Base-by-base conservation (phyloP, 2,329 filamentous ascomycete genomes). In the Fusarium beomiforme region DNA sequence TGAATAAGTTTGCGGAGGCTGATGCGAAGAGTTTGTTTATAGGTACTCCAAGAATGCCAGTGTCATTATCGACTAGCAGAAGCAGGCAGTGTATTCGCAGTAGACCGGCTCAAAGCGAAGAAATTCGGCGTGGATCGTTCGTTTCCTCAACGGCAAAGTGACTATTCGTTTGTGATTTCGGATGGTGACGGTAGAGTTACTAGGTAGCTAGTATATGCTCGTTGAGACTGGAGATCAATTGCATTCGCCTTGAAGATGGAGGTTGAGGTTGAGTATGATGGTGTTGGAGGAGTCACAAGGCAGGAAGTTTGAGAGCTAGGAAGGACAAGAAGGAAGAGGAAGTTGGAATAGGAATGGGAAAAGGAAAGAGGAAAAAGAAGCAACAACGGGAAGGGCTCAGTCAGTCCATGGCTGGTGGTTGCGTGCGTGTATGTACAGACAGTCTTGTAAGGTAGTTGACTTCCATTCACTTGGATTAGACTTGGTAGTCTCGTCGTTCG, bases 321-420 rank as follows among this genome's bases (percentile, higher is more conserved):
- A 68, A 57, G 58, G 59, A 68, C 63, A 55, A 56, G 49, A 70
- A 63, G 49, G 37, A 23, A 33, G 33, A 64, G 36, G 34, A 64
- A 34, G 37, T 37, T n/a, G 21, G 12, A 50, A 24, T 9, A 34
- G 21, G 6, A 51, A 51, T 12, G 21, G n/a, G 57, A 56, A 51
- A 64, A 72, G 63, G 34, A 59, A 57, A 61, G 50, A 67, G 44
- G 58, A 60, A 68, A 69, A 69, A 72, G 64, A 74, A 76, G 70
- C 67, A 67, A 66, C 63, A 70, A 69, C 64, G 63, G 54, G 55
- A 67, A 57, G 56, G 63, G 50, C 39, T 67, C 70, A 71, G 72
- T 74, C 72, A 76, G 70, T 76, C 74, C 75, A 76, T 76, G 76
- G 69, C 71, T 79, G 71, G 71, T 75, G 70, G 75, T 76, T 77